These are phyloP conservation scores for Aspergillus amoenus DNA, from an alignment of 2,329 filamentous ascomycete genomes.

Conservation along the genomic window DNA sequence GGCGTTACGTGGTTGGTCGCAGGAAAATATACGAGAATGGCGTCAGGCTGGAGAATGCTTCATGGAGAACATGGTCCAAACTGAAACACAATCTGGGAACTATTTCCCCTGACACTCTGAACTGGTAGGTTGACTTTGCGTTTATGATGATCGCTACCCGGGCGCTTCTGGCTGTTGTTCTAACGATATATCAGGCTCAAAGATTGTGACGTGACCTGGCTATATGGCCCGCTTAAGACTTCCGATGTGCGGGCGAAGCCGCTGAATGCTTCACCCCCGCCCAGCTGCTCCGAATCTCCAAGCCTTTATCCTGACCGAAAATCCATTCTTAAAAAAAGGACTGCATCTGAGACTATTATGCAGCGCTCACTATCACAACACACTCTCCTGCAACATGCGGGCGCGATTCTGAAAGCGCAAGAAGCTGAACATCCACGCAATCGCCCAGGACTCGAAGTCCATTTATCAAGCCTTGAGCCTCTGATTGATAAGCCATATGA, in stretches of 20 bases:
- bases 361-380: slow-evolving; percentile 85
- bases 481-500: slow-evolving; percentile 43
- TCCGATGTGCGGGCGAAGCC: slow-evolving; percentile 58
- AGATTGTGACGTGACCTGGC: slow-evolving; percentile 95
- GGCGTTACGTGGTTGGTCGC: slow-evolving; percentile 86
- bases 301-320: slow-evolving; percentile 75
- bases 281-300: slow-evolving; percentile 58
- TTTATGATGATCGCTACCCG: neutral
- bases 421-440: slow-evolving; percentile 58
- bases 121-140: slow-evolving; percentile 66
- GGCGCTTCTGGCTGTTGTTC: neutral
- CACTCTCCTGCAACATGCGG: slow-evolving; percentile 84
- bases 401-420: slow-evolving; percentile 81
- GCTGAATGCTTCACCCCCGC: slow-evolving; percentile 49
- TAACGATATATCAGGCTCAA: slow-evolving; percentile 67
- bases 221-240: slow-evolving; percentile 88
- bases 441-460: slow-evolving; percentile 57
- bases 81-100: slow-evolving; percentile 83
- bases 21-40: slow-evolving; percentile 77
- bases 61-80: slow-evolving; percentile 96
- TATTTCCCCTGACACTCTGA: slow-evolving; percentile 84
- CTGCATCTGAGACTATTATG: slow-evolving; percentile 92
- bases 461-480: slow-evolving; percentile 62
- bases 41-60: slow-evolving; percentile 86
- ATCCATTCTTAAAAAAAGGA: slow-evolving; percentile 93